Percentiles rank a stretch among this genome's conserved stretches.
Evolutionary conservation across 148 eudicot species (phyloP).

Genomic region (Pharnaceum exiguum): DNA sequence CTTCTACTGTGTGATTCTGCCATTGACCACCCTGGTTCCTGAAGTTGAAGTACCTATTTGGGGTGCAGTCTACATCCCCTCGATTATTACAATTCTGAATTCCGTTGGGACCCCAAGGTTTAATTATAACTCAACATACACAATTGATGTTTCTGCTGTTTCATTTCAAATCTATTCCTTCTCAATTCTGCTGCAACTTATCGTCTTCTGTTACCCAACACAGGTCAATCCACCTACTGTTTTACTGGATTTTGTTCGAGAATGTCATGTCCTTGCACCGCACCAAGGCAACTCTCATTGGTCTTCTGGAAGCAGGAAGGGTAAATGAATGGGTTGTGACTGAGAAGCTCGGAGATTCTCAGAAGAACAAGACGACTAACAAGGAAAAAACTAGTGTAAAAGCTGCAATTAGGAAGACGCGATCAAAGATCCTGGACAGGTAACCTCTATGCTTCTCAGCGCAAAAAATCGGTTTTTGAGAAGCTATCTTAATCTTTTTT

Average conservation of each 20-base stretch:
- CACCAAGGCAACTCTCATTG: constrained; percentile 88
- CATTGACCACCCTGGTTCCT: constrained; percentile 65
- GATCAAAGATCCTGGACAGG: constrained; percentile 73
- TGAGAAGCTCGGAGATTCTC: constrained; percentile 86
- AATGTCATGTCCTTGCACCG: constrained; percentile 97
- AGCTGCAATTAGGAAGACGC: constrained; percentile 37
- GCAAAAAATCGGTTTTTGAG: too few relatives aligned
- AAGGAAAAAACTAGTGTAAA: constrained; percentile 37
- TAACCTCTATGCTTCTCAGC: constrained; percentile 14
- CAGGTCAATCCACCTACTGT: constrained; percentile 88
- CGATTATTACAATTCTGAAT: constrained; percentile 74
- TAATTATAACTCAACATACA: background rate
- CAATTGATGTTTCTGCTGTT: background rate
- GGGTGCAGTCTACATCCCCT: constrained; percentile 90
- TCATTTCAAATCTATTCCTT: background rate
- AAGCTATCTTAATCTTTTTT: too few relatives aligned
- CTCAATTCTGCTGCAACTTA: background rate
- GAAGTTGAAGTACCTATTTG: constrained; percentile 87
- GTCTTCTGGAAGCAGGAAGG: constrained; percentile 79
- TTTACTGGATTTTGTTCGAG: constrained; percentile 95
- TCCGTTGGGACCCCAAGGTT: constrained; percentile 96
- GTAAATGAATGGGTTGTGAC: constrained; percentile 98
- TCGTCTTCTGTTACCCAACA: background rate
- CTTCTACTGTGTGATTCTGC: constrained; percentile 78
- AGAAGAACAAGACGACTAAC: constrained; percentile 50